phyloP scores from a whole-genome alignment of 805 yeast species.

The Diddensiella transvaalensis region DNA sequence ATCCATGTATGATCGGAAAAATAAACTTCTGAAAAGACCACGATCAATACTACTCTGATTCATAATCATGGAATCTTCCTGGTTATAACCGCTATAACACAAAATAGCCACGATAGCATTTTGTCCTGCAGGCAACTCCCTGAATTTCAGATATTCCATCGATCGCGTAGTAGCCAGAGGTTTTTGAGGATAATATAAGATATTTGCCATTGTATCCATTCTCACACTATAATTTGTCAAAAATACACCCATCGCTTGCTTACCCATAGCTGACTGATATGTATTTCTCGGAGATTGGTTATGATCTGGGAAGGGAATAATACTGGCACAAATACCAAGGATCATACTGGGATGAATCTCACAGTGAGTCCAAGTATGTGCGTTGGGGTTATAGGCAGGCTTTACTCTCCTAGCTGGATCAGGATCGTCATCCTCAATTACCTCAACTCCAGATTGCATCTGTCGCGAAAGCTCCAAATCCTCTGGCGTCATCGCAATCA shows the following conservation, averaged over 20 bases:
- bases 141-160: conserved; percentile 94
- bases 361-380: conserved; percentile 93
- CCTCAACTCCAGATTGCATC: conserved; percentile 37
- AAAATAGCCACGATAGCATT: conserved; percentile 97
- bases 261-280: conserved; percentile 95
- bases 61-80: conserved; percentile 99
- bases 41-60: conserved; percentile 96
- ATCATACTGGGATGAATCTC: conserved; percentile 99
- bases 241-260: conserved; percentile 99
- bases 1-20: conserved; percentile 97
- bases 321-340: conserved; percentile 96
- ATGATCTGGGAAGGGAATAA: conserved; percentile 99
- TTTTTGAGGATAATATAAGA: conserved; percentile 94
- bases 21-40: conserved; percentile 91
- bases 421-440: conserved; percentile 43
- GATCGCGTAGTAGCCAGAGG: conserved; percentile 97
- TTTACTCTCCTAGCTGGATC: conserved; percentile 87
- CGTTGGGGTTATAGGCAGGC: conserved; percentile 55
- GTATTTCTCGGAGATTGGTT: conserved; percentile 92
- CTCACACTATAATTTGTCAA: conserved; percentile 92
- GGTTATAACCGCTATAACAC: conserved; percentile 97
- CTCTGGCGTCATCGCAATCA: conserved; percentile 99
- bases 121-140: conserved; percentile 99
- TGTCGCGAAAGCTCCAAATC: conserved; percentile 68
- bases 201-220: conserved; percentile 99